Percentiles rank a stretch among this genome's conserved stretches.
Evolutionary conservation across 1,139 yeast genomes (phyloP).

Genomic region (Saccharomyces hybrid): DNA sequence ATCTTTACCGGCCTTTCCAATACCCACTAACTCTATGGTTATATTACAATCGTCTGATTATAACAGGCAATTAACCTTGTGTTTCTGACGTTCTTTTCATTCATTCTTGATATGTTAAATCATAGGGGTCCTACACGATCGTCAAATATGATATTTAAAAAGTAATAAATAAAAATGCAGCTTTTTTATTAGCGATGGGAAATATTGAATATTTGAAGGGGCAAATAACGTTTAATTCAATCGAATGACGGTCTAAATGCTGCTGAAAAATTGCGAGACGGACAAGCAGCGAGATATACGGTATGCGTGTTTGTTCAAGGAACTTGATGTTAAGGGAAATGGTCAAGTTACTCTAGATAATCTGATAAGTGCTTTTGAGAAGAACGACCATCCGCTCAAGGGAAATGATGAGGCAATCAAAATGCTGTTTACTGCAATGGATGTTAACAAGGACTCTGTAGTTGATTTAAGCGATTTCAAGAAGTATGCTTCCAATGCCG

Average conservation of each 20-base stretch:
- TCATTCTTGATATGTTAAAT: neutral
- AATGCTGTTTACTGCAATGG: constrained; percentile 49
- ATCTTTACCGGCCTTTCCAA: neutral
- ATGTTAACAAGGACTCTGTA: constrained; percentile 47
- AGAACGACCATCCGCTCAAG: constrained; percentile 58
- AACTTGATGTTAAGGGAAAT: constrained; percentile 44
- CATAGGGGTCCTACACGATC: neutral
- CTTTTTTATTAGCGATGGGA: neutral
- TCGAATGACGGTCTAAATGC: constrained; percentile 10
- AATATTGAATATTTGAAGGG: neutral
- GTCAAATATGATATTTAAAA: neutral
- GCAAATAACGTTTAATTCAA: neutral
- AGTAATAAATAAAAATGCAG: neutral
- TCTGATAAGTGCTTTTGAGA: constrained; percentile 46
- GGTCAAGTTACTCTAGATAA: constrained; percentile 54
- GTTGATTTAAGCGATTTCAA: constrained; percentile 59
- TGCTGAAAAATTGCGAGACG: constrained; percentile 8
- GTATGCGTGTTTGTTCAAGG: constrained; percentile 32
- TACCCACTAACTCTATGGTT: neutral
- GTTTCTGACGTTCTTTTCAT: neutral
- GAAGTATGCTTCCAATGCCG: constrained; percentile 53
- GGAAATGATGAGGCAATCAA: constrained; percentile 54
- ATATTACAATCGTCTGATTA: neutral
- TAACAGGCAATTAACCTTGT: neutral
- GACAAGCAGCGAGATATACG: constrained; percentile 19